Conservation (phyloP, 2,329 filamentous ascomycete genomes). For the Venturia carpophila region DNA sequence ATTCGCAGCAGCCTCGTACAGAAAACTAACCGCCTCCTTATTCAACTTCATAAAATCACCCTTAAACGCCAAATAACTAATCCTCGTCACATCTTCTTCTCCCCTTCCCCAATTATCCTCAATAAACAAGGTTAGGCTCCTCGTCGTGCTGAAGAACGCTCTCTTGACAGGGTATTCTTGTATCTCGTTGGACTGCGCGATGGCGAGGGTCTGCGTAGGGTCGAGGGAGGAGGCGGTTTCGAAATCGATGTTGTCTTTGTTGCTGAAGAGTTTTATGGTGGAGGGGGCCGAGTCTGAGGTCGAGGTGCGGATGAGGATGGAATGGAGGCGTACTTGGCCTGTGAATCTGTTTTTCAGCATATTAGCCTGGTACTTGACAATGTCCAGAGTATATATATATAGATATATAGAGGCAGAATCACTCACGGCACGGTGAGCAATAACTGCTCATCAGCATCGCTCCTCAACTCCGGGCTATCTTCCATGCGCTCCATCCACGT, state of each 20-base stretch:
- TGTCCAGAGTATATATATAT: not conserved
- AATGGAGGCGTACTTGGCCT: slow-evolving; percentile 86
- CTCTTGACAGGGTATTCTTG: slow-evolving; percentile 84
- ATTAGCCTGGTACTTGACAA: not conserved
- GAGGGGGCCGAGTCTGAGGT: slow-evolving; percentile 62
- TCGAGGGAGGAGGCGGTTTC: slow-evolving; percentile 58
- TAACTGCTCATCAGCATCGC: slow-evolving; percentile 88
- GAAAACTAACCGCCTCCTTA: slow-evolving; percentile 71
- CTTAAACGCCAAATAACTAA: slow-evolving; percentile 85
- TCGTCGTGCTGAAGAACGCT: slow-evolving; percentile 82
- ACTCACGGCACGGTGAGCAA: slow-evolving; percentile 82
- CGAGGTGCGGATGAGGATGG: slow-evolving; percentile 76
- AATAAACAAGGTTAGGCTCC: slow-evolving; percentile 76
- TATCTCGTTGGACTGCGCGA: slow-evolving; percentile 70
- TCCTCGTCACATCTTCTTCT: slow-evolving; percentile 68
- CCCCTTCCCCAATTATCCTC: slow-evolving; percentile 76
- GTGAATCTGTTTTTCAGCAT: slow-evolving; percentile 58
- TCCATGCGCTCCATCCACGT: slow-evolving; percentile 77
- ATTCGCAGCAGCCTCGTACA: slow-evolving; percentile 92
- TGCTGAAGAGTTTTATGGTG: slow-evolving; percentile 81
- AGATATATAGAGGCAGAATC: not conserved
- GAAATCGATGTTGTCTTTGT: slow-evolving; percentile 84
- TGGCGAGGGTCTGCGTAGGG: slow-evolving; percentile 67
- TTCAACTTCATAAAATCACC: slow-evolving; percentile 88
- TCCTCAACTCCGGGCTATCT: slow-evolving; percentile 66